Conservation (phyloP, 2,329 filamentous ascomycete genomes). For the Macroventuria anomochaeta region DNA sequence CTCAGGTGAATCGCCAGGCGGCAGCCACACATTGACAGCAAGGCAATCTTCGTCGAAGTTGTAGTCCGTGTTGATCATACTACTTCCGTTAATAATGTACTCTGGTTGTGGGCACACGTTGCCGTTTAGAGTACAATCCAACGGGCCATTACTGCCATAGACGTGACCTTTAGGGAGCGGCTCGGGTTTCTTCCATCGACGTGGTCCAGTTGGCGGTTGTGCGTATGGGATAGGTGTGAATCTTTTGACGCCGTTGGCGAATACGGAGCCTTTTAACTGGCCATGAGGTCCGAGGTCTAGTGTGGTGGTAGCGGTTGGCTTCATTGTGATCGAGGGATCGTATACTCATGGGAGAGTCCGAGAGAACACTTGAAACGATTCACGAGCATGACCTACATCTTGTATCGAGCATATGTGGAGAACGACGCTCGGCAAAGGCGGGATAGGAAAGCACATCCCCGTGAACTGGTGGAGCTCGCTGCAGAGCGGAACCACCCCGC, state of each 20-base stretch:
- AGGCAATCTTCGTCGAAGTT: constrained; percentile 10
- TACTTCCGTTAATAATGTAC: constrained; percentile 4
- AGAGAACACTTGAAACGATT: neutral
- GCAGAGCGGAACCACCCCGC: constrained; percentile 4
- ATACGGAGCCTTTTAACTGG: neutral
- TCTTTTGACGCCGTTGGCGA: constrained; percentile 9
- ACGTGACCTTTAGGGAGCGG: constrained; percentile 4
- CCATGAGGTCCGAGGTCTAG: constrained; percentile 12
- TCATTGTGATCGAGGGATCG: neutral
- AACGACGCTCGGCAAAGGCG: neutral
- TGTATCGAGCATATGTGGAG: neutral
- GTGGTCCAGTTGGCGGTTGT: neutral
- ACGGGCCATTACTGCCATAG: constrained; percentile 2
- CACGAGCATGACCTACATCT: neutral
- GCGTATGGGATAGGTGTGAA: constrained; percentile 13
- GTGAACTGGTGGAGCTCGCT: constrained; percentile 2
- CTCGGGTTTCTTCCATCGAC: constrained; percentile 12
- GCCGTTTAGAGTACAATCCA: constrained; percentile 11
- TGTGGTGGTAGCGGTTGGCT: constrained; percentile 2
- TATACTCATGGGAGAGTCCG: neutral
- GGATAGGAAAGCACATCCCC: constrained; percentile 5
- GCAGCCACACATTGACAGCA: constrained; percentile 10
- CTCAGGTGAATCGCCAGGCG: constrained; percentile 5
- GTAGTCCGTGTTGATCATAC: constrained; percentile 9
- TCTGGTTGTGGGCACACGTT: constrained; percentile 13